A percentile compares a stretch with the other conserved stretches of the same genome.
Conservation (phyloP, 352 stramenopile genomes). For the Phytophthora fragariaefolia region DNA sequence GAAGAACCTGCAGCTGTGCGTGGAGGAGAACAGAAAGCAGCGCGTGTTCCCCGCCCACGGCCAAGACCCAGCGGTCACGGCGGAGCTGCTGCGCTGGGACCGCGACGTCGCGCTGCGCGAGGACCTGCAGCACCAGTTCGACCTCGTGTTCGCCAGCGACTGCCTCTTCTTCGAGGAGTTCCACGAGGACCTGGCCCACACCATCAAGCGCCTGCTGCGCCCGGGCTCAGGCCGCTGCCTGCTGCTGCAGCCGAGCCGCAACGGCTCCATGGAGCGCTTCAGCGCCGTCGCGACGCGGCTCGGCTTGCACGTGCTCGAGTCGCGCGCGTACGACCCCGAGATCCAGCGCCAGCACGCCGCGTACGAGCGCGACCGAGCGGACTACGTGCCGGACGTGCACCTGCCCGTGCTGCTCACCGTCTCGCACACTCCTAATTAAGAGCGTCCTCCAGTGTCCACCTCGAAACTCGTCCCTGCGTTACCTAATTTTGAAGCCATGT, state of each 20-base stretch:
- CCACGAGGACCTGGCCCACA: slow-evolving; percentile 76
- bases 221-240: slow-evolving; percentile 55
- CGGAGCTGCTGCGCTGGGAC: slow-evolving; percentile 77
- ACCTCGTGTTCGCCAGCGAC: slow-evolving; percentile 84
- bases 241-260: slow-evolving; percentile 79
- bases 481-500: slow-evolving; percentile 27
- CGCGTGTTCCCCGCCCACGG: slow-evolving; percentile 17
- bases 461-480: slow-evolving; percentile 3
- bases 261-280: slow-evolving; percentile 83
- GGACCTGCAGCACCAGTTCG: slow-evolving; percentile 59
- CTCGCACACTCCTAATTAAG: slow-evolving; percentile 29
- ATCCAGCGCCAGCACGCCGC: slow-evolving; percentile 44
- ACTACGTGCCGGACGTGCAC: slow-evolving; percentile 81
- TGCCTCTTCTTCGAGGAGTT: slow-evolving; percentile 91
- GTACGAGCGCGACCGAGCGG: slow-evolving; percentile 39
- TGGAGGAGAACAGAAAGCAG: slow-evolving; percentile 59
- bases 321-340: slow-evolving; percentile 50
- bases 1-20: slow-evolving; percentile 68
- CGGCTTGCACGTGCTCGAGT: slow-evolving; percentile 45
- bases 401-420: slow-evolving; percentile 64
- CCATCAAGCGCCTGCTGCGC: slow-evolving; percentile 63
- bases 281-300: slow-evolving; percentile 47
- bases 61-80: slow-evolving; percentile 15
- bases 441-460: slow-evolving; percentile 5
- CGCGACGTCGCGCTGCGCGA: slow-evolving; percentile 38